A percentile compares a stretch with the other conserved stretches of the same genome.
Conservation (phyloP, 805 yeast species). For the Nakazawaea laoshanensis region DNA sequence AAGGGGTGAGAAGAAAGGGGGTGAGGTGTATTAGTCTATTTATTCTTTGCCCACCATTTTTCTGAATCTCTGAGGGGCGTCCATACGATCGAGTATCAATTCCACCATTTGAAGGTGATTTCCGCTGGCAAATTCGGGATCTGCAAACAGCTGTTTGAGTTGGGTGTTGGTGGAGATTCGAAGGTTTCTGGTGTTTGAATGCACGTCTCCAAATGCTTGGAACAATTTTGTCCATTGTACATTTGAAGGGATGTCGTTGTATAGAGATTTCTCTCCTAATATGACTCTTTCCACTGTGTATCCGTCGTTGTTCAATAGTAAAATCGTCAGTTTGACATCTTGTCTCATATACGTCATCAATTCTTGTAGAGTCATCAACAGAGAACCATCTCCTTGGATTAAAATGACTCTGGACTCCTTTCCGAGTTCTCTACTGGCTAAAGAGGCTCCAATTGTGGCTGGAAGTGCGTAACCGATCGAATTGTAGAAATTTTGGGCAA, state of each 20-base stretch:
- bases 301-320: conserved; percentile 41
- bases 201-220: conserved; percentile 55
- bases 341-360: conserved; percentile 33
- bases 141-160: too few species aligned
- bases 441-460: conserved; percentile 37
- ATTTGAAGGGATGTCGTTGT: conserved; percentile 38
- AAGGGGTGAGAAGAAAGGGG: too few species aligned
- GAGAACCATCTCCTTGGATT: conserved; percentile 48
- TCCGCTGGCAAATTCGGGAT: conserved; percentile 19
- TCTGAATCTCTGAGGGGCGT: conserved; percentile 51
- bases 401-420: conserved; percentile 29
- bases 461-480: conserved; percentile 47
- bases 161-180: too few species aligned
- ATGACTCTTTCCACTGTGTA: conserved; percentile 44
- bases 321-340: conserved; percentile 30
- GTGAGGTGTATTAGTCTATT: too few species aligned
- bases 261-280: conserved; percentile 38
- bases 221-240: conserved; percentile 66
- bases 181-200: too few species aligned
- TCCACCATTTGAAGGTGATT: conserved; percentile 45
- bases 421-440: conserved; percentile 34
- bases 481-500: conserved; percentile 35
- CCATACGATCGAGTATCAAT: conserved; percentile 48
- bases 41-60: conserved; percentile 19
- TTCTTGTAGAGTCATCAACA: conserved; percentile 47